Base-by-base conservation (phyloP, 179 eudicot species). In the Sideroxylon spinosum region DNA sequence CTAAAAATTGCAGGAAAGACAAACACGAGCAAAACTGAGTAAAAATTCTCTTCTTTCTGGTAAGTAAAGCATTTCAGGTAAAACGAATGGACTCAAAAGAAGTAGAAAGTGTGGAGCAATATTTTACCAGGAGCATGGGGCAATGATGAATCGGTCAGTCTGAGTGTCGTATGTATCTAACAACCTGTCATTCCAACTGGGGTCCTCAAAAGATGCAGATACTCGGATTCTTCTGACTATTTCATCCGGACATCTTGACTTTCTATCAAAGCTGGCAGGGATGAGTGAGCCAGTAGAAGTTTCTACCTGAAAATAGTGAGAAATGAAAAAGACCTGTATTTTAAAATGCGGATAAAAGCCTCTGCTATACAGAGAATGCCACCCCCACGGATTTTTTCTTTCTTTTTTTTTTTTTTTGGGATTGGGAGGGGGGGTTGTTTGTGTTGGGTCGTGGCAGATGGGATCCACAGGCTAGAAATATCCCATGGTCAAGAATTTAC, bases 231-330 rank as follows among this genome's bases (percentile, higher is more conserved):
- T 88, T 74, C 98, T 86, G 25, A 95, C 93, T 73, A 93, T 69
- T 80, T 91, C 98, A 84, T 95, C 98, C 3, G 99, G 98, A 73
- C 95, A 88, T 83, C 98, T 90, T 32, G 97, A 88, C n/a, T 88
- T 90, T 53, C 79, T 78, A 82, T 95, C 97, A 79, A 91, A 95
- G 77, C 83, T 84, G 73, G 98, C 91, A 37, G 98, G 97, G 56
- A 77, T 56, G 32, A 92, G 56, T 29, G 82, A 86, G 79, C 99
- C 99, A 13, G 84, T 91, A 62, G 85, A 86, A 71, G 95, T 89
- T 74, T 95, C 97, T 37, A 91, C 88, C 99, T 95, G 85, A 77
- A 72, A 78, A 79, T 66, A 79, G 20, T 7, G 28, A 66, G 22
- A 17, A 49, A 37, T 22, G 10, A 57, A 53, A 60, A 72, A 23